phyloP scores from a whole-genome alignment of 1,284 basidiomycete species.

The Takashimella tepidaria region DNA sequence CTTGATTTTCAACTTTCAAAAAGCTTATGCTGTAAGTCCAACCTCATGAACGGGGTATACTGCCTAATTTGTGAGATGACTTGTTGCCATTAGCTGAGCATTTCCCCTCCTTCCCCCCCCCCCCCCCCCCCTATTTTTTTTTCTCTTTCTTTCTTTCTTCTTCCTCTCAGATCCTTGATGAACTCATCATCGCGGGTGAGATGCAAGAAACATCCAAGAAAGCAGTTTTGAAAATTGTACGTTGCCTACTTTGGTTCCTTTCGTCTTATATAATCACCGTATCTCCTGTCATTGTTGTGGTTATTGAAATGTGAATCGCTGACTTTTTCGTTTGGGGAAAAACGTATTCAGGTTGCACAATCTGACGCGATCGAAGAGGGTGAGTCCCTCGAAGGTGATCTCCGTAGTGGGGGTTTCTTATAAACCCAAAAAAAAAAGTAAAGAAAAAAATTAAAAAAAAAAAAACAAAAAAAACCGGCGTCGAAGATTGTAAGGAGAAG shows the following conservation, averaged over 20 bases:
- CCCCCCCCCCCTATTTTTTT: neutral
- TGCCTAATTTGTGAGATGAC: too few relatives aligned
- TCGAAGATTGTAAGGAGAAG: too few relatives aligned
- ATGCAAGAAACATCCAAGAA: conserved; percentile 99
- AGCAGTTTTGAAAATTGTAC: conserved; percentile 79
- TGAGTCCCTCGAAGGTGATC: conserved; percentile 35
- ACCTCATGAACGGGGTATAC: too few relatives aligned
- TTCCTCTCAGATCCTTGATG: conserved; percentile 92
- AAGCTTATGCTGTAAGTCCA: conserved; percentile 75
- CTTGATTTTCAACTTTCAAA: conserved; percentile 97
- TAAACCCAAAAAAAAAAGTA: too few relatives aligned
- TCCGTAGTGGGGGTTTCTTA: neutral
- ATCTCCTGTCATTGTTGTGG: neutral
- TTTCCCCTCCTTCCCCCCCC: too few relatives aligned
- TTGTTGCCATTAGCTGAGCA: too few relatives aligned
- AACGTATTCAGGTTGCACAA: conserved; percentile 45
- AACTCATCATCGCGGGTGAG: conserved; percentile 96
- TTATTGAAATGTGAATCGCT: neutral
- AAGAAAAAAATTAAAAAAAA: too few relatives aligned
- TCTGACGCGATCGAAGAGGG: conserved; percentile 52
- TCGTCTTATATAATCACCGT: too few relatives aligned
- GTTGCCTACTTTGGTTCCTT: conserved; percentile 36
- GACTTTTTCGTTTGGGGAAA: neutral
- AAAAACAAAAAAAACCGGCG: too few relatives aligned
- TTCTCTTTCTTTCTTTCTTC: too few relatives aligned